Percentiles rank a stretch among this genome's conserved stretches.
Evolutionary conservation across 352 stramenopile species (phyloP).

Genomic region (Pythium scleroteichum): DNA sequence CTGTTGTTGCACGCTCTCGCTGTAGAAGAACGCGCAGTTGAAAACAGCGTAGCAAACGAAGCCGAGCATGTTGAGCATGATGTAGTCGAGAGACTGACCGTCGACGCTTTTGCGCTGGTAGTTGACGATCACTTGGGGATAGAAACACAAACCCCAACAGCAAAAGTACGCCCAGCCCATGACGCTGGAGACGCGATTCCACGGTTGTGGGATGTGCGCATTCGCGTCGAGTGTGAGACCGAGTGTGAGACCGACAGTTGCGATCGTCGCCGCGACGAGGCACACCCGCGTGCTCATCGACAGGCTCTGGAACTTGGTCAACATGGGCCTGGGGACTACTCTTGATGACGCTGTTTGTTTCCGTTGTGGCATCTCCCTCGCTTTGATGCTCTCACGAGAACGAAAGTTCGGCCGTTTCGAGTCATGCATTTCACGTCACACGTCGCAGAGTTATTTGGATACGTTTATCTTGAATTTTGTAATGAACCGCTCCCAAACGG

Average conservation of each 20-base stretch:
- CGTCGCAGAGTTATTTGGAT: no score
- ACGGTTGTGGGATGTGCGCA: slow-evolving; percentile 71
- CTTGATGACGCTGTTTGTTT: no score
- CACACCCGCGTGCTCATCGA: background rate
- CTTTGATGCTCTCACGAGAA: no score
- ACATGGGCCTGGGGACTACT: no score
- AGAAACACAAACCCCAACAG: slow-evolving; percentile 89
- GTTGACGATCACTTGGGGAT: slow-evolving; percentile 93
- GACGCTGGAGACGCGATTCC: slow-evolving; percentile 81
- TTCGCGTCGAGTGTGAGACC: slow-evolving; percentile 61
- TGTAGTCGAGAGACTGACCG: slow-evolving; percentile 92
- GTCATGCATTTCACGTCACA: no score
- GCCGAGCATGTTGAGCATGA: slow-evolving; percentile 92
- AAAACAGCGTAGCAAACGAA: slow-evolving; percentile 94
- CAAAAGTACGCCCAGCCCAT: slow-evolving; percentile 91
- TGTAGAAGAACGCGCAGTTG: slow-evolving; percentile 93
- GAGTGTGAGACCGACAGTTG: slow-evolving; percentile 39
- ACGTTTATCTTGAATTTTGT: no score
- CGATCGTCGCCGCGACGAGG: background rate
- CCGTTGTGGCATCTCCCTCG: no score
- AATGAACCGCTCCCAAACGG: no score
- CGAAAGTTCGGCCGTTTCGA: no score
- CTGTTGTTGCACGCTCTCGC: slow-evolving; percentile 71
- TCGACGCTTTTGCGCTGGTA: slow-evolving; percentile 79
- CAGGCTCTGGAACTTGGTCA: no score